Conservation (phyloP, 306 rosid species). For the Arachis stenosperma region DNA sequence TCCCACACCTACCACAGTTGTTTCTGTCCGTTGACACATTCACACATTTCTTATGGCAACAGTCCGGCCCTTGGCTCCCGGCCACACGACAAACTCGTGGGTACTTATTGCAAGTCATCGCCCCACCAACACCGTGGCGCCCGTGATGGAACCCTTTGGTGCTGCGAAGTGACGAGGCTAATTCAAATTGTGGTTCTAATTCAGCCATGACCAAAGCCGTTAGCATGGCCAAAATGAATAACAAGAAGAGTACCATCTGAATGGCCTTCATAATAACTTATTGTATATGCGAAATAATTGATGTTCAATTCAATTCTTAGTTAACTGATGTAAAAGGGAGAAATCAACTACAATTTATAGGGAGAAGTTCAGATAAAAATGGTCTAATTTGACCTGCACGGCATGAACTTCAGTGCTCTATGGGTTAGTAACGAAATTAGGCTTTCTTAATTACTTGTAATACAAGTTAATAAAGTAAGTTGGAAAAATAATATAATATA, state of each 20-base stretch:
- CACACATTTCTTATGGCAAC: slow-evolving; percentile 66
- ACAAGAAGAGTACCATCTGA: slow-evolving; percentile 3
- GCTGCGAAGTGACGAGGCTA: slow-evolving; percentile 35
- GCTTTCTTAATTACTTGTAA: neutral
- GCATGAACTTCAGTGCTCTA: neutral
- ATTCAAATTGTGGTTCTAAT: slow-evolving; percentile 32
- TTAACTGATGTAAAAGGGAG: neutral
- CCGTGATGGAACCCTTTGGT: slow-evolving; percentile 30
- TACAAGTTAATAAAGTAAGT: neutral
- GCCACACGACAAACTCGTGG: slow-evolving; percentile 49
- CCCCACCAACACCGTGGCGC: neutral
- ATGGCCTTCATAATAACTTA: slow-evolving; percentile 36
- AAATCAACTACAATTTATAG: slow-evolving; percentile 11
- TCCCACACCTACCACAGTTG: slow-evolving; percentile 71
- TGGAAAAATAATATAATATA: neutral
- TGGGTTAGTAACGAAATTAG: slow-evolving; percentile 46
- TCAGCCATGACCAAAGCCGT: slow-evolving; percentile 40
- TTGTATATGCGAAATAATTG: neutral
- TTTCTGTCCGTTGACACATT: slow-evolving; percentile 46
- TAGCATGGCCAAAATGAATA: slow-evolving; percentile 34
- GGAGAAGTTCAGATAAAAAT: neutral
- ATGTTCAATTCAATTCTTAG: neutral
- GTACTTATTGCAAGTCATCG: slow-evolving; percentile 56
- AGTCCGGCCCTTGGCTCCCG: slow-evolving; percentile 56
- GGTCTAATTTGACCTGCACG: neutral